phyloP scores from a whole-genome alignment of 179 eudicot genomes.

The Silene coronaria region DNA sequence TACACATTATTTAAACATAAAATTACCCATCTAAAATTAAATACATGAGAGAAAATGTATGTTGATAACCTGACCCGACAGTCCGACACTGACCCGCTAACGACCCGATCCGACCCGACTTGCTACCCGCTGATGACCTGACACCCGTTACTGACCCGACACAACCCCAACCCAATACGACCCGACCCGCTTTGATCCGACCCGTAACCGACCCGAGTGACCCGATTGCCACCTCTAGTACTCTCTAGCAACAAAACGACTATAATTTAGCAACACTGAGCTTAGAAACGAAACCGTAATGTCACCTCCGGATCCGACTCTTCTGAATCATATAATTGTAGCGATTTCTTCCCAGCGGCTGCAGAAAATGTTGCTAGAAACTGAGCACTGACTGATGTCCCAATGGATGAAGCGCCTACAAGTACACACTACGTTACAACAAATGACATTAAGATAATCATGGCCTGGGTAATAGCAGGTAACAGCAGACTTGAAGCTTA shows the following conservation, averaged over 20 bases:
- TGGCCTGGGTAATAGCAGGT: not conserved
- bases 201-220: too few species aligned
- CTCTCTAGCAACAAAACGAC: not conserved
- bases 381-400: conserved; percentile 61
- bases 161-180: too few species aligned
- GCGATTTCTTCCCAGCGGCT: conserved; percentile 73
- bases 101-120: too few species aligned
- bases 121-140: too few species aligned
- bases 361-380: conserved; percentile 89
- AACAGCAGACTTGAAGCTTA: conserved; percentile 29
- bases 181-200: too few species aligned
- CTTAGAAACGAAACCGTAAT: conserved; percentile 9
- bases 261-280: not conserved
- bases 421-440: conserved; percentile 11
- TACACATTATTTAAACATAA: too few species aligned
- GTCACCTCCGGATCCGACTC: conserved; percentile 94
- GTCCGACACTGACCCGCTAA: too few species aligned
- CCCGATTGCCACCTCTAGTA: too few species aligned
- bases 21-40: too few species aligned
- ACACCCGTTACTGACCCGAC: too few species aligned
- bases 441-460: not conserved
- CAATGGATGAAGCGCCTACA: conserved; percentile 83
- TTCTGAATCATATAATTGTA: conserved; percentile 54
- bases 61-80: too few species aligned
- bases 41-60: too few species aligned